These are phyloP conservation scores for Irpex rosettiformis DNA, from an alignment of 1,284 basidiomycete species.

Conservation along the genomic window DNA sequence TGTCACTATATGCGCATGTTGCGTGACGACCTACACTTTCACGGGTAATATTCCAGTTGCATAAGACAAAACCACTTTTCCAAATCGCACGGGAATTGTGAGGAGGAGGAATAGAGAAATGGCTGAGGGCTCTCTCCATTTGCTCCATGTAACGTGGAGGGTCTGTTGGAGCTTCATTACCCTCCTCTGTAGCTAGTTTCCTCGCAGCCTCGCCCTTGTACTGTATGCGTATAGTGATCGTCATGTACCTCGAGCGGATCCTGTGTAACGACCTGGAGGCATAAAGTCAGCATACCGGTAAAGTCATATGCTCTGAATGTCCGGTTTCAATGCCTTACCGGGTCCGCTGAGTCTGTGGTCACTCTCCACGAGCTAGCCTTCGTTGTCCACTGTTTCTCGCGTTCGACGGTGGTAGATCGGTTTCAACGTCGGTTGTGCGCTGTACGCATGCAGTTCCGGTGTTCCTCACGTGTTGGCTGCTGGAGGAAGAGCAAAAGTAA, in stretches of 20 bases:
- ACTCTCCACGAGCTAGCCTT: neutral
- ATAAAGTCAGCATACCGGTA: neutral
- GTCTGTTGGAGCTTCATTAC: neutral
- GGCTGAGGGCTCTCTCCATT: constrained; percentile 11
- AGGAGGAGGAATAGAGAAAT: constrained; percentile 13
- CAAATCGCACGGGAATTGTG: constrained; percentile 10
- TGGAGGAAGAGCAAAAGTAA: neutral
- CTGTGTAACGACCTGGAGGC: neutral
- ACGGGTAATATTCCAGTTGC: constrained; percentile 8
- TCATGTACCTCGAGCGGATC: constrained; percentile 2
- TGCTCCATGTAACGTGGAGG: constrained; percentile 5
- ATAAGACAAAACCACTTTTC: constrained; percentile 15
- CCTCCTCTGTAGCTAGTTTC: constrained; percentile 9
- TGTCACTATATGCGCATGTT: neutral
- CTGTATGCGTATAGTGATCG: constrained; percentile 15
- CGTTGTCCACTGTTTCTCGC: neutral
- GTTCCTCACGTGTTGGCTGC: neutral
- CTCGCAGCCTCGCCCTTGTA: constrained; percentile 15
- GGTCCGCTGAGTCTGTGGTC: neutral
- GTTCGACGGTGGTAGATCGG: neutral
- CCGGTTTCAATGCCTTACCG: neutral
- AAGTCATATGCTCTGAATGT: neutral
- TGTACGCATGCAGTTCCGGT: neutral
- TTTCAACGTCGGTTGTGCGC: neutral
- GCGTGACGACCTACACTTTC: constrained; percentile 8